Base-by-base conservation (phyloP, 208 protist species). In the Wallacemonas rigidus region DNA sequence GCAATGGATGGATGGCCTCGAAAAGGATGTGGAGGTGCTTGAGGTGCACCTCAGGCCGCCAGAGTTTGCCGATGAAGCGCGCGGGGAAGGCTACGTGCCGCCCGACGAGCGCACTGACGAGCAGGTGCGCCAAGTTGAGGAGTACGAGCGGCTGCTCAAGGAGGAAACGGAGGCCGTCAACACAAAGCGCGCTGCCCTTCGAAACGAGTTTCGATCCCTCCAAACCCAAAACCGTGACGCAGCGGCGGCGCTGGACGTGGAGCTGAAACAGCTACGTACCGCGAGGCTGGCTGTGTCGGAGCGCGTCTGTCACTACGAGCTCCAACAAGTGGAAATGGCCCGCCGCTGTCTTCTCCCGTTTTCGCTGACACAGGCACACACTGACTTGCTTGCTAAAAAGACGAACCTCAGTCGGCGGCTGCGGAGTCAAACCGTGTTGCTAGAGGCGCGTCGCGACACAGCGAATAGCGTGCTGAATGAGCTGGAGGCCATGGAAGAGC, bases 1-100 rank as follows among this genome's bases (percentile, higher is more conserved):
- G 45, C 75, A 90, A 35, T 95, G 91, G 94, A 97, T 97, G 94
- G 90, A 96, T 65, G 90, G 92, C 57, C 89, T 97, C 35, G 92
- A 97, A 63, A 91, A 93, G 76, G 94, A 92, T 26, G 83, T 87
- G 56, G 81, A 87, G 70, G 81, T 84, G 5, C 44, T 94, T 9
- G 55, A 79, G 54, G 87, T 93, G 36, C 76, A 92, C 5, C 71
- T 97, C 38, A 60, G 75, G 47, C 48, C 86, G 17, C 94, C 90
- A 9, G 80, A 88, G 26, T 96, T 95, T 64, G 84, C 86, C 15
- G 87, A 95, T 47, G 81, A 92, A 44, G 72, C 88, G n/a, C 67
- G 76, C 14, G 55, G 55, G 9, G 86, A 93, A 62, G 74, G 79
- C 35, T 97, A 88, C 76, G 82, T 95, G 5, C 81, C 87, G 3